Evolutionary conservation across 1,284 basidiomycete genomes (phyloP).

Genomic region (Austroboletus novae-zelandiae): DNA sequence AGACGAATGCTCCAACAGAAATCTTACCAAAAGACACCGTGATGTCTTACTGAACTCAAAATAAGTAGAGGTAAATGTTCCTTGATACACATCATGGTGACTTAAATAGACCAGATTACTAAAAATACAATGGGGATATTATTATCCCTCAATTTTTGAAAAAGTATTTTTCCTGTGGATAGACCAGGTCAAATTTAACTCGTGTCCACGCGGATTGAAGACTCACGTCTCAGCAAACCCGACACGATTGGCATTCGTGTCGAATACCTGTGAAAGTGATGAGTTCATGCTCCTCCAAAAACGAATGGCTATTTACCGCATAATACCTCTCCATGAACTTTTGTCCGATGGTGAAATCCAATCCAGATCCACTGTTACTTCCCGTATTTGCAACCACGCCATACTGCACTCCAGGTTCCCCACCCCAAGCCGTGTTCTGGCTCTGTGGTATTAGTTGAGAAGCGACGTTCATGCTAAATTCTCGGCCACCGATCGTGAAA

Average conservation of each 20-base stretch:
- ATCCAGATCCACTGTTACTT: slow-evolving; percentile 11
- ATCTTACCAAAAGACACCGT: no score
- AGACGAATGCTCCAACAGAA: no score
- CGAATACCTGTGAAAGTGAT: slow-evolving; percentile 21
- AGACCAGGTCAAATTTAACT: not conserved
- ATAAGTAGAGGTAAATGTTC: no score
- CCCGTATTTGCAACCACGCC: slow-evolving; percentile 12
- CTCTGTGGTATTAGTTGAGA: slow-evolving; percentile 24
- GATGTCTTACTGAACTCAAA: no score
- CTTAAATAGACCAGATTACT: no score
- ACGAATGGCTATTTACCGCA: slow-evolving; percentile 9
- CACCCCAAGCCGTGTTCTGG: slow-evolving; percentile 21
- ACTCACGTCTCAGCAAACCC: slow-evolving; percentile 30
- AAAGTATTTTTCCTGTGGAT: slow-evolving; percentile 17
- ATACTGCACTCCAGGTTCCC: slow-evolving; percentile 15
- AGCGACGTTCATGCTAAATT: slow-evolving; percentile 19
- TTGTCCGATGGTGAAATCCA: slow-evolving; percentile 27
- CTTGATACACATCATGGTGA: no score
- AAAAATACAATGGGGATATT: no score
- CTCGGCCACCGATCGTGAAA: slow-evolving; percentile 15
- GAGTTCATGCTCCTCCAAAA: not conserved
- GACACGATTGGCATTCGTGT: slow-evolving; percentile 16
- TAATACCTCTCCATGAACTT: slow-evolving; percentile 33
- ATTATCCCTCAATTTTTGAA: not conserved
- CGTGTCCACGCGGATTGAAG: not conserved